These are phyloP conservation scores for Fusarium napiforme DNA, from an alignment of 2,329 filamentous ascomycete species.

Conservation along the genomic window DNA sequence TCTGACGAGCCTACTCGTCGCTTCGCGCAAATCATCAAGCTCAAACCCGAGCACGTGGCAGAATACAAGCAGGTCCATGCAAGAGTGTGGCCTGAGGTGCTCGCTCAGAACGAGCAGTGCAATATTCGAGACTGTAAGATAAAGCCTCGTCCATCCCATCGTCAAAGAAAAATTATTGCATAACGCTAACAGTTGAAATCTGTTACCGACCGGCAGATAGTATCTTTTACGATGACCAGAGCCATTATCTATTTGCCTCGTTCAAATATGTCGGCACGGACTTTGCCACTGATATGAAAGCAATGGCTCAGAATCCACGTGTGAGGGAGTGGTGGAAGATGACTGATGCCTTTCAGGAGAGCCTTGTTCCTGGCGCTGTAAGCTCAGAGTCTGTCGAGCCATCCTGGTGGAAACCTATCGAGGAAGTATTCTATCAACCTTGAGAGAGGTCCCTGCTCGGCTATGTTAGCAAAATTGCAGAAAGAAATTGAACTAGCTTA, in stretches of 20 bases:
- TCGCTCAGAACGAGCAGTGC: neutral
- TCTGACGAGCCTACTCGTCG: neutral
- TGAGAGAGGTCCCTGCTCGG: fast-evolving
- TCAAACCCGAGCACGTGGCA: neutral
- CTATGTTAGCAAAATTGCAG: fast-evolving
- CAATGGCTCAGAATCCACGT: fast-evolving
- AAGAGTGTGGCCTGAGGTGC: neutral
- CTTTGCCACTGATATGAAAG: neutral
- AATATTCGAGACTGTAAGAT: neutral
- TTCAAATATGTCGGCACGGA: neutral
- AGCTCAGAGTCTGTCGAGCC: neutral
- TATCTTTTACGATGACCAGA: neutral
- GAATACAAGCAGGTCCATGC: neutral
- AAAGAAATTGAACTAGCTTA: too few species aligned
- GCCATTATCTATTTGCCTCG: neutral
- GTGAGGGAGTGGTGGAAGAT: neutral
- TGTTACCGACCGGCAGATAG: neutral
- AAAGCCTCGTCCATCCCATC: fast-evolving
- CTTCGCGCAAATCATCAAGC: neutral
- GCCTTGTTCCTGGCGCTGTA: neutral
- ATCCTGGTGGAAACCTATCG: neutral
- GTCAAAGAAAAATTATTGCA: neutral
- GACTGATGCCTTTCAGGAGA: neutral
- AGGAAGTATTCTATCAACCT: neutral
- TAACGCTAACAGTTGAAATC: neutral